Evolutionary conservation across 257 asterid genomes (phyloP), one percentile per base, ranked within the genome.

Genomic region (Henckelia pumila): DNA sequence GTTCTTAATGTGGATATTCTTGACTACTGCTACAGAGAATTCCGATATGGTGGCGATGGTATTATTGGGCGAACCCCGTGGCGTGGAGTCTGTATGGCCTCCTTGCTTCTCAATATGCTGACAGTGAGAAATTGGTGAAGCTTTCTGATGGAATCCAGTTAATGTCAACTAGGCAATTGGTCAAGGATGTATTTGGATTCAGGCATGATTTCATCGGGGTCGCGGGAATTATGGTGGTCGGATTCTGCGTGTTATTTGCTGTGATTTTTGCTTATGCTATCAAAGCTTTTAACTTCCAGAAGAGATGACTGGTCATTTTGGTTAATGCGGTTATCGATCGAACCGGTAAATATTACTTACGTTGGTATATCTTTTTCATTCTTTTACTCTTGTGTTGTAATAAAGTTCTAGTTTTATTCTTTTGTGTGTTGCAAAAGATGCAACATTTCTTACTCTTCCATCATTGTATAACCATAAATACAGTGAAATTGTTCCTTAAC

Each of bases 41-140:
- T 63, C 98, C 97, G 6, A 76, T 88, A 80, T 89, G 97, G 97
- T 89, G 96, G 97, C 85, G 97, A 82, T 92, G 97, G 97, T 92
- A 87, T 65, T 89, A 89, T 76, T 89, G 98, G 98, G 98, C 93
- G 64, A 89, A 87, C 76, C 98, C 97, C 1, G 89, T 89, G 2
- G 97, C 96, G 4, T 92, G 98, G 98, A 86, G 86, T 73, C 85
- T 92, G 2, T 89, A 92, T 28, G 98, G 97, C 58, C 93, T 92
- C 20, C 84, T 88, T 23, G 90, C 92, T 37, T 89, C 97, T 19
- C 98, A 92, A 64, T 89, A 83, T 57, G 76, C 83, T 0, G 95
- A 89, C 60, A 79, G 83, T 44, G 87, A 79, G 26, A 70, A 63
- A 67, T 86, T 71, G 0, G 82, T 92, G 62, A 80, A 70, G 61